phyloP scores from a whole-genome alignment of 257 asterid species.

The Mentha longifolia region DNA sequence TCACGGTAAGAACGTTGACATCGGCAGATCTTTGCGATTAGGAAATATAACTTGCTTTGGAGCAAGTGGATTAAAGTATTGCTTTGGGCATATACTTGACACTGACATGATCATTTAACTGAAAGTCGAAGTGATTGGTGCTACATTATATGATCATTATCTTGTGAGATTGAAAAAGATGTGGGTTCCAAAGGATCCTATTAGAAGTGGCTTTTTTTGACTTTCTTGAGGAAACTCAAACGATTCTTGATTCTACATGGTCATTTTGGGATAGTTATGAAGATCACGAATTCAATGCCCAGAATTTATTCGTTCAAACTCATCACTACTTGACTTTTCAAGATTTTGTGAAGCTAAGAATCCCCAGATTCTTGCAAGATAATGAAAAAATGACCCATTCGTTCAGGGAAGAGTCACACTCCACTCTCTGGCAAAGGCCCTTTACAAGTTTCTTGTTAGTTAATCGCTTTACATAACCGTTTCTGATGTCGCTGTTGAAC shows the following conservation, averaged over 20 bases:
- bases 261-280: slow-evolving; percentile 20
- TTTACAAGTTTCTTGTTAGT: not conserved
- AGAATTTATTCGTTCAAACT: slow-evolving; percentile 34
- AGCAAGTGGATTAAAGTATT: slow-evolving; percentile 43
- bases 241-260: slow-evolving; percentile 40
- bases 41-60: slow-evolving; percentile 11
- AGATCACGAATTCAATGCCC: slow-evolving; percentile 30
- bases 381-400: slow-evolving; percentile 28
- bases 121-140: not conserved
- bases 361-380: slow-evolving; percentile 21
- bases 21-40: slow-evolving; percentile 7
- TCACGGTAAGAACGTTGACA: slow-evolving; percentile 3
- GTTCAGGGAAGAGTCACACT: not conserved
- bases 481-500: not conserved
- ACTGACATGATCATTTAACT: slow-evolving; percentile 22
- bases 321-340: slow-evolving; percentile 32
- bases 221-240: slow-evolving; percentile 36
- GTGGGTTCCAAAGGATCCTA: slow-evolving; percentile 30
- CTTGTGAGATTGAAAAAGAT: slow-evolving; percentile 23
- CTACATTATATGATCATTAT: slow-evolving; percentile 13
- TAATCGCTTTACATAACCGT: not conserved
- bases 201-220: slow-evolving; percentile 27
- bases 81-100: slow-evolving; percentile 30
- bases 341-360: slow-evolving; percentile 22
- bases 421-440: not conserved